A percentile compares a stretch with the other conserved stretches of the same genome.
phyloP scores from a whole-genome alignment of 2,329 filamentous ascomycete species.

The Penicillium sp. region DNA sequence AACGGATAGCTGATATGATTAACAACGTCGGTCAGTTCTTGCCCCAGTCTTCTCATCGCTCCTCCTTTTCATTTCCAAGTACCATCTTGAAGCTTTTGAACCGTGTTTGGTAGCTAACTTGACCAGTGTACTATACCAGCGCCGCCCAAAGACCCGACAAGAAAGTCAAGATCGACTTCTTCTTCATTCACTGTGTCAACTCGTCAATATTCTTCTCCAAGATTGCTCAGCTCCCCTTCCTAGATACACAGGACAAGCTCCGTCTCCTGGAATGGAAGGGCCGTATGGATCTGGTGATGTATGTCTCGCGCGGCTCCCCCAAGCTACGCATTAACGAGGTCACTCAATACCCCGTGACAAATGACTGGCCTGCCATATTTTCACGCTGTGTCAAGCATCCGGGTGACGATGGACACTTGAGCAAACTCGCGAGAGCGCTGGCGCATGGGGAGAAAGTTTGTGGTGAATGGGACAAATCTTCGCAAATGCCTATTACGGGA shows the following conservation, averaged over 20 bases:
- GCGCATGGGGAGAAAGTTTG: constrained; percentile 64
- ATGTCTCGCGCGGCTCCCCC: constrained; percentile 70
- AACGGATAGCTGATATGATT: constrained; percentile 70
- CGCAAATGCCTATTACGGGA: constrained; percentile 41
- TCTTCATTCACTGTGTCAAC: constrained; percentile 78
- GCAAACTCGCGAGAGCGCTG: constrained; percentile 75
- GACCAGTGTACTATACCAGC: constrained; percentile 57
- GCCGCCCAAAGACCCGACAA: constrained; percentile 69
- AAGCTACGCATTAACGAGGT: constrained; percentile 65
- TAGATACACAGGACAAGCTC: constrained; percentile 68
- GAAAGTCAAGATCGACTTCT: constrained; percentile 79
- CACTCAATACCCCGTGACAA: constrained; percentile 60
- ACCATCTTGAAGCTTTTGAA: too few relatives aligned
- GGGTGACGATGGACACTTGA: constrained; percentile 77
- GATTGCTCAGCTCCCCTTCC: constrained; percentile 62
- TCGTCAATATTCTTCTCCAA: constrained; percentile 72
- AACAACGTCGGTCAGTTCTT: constrained; percentile 58
- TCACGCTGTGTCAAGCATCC: constrained; percentile 50
- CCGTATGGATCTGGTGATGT: constrained; percentile 73
- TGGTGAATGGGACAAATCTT: constrained; percentile 34
- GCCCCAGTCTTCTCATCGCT: too few relatives aligned
- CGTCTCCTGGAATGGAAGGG: constrained; percentile 83
- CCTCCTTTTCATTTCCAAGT: too few relatives aligned
- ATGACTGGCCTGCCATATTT: constrained; percentile 52
- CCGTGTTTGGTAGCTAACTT: neutral